These are phyloP conservation scores for Umbelopsis ramanniana DNA, from an alignment of 192 early-diverging fungal species.

Conservation along the genomic window DNA sequence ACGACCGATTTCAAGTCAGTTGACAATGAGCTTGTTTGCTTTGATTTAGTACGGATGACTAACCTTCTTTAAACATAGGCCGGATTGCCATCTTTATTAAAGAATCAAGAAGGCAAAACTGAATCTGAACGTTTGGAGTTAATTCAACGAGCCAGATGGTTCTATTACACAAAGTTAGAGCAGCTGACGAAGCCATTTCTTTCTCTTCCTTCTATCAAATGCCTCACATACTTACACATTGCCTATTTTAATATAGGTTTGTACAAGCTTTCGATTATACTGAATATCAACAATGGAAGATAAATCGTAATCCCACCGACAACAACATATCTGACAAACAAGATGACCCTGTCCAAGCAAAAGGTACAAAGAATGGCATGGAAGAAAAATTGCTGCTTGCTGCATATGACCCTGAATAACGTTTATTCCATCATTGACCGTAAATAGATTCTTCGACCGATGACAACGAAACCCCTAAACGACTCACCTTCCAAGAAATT, in stretches of 20 bases:
- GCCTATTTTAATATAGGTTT: slow-evolving; percentile 31
- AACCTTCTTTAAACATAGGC: slow-evolving; percentile 22
- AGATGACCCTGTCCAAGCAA: neutral
- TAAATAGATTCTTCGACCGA: neutral
- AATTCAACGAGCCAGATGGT: slow-evolving; percentile 45
- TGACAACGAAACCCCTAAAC: slow-evolving; percentile 16
- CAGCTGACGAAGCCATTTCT: neutral
- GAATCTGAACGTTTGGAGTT: slow-evolving; percentile 24
- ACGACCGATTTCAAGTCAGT: slow-evolving; percentile 42
- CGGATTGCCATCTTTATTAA: slow-evolving; percentile 40
- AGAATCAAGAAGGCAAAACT: slow-evolving; percentile 31
- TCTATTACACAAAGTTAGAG: slow-evolving; percentile 50
- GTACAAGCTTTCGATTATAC: slow-evolving; percentile 35
- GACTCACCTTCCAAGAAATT: slow-evolving; percentile 45
- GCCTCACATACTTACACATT: neutral
- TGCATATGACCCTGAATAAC: neutral
- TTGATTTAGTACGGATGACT: neutral
- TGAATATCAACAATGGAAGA: slow-evolving; percentile 42
- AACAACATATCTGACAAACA: neutral
- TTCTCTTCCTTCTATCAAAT: neutral
- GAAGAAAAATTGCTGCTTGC: neutral
- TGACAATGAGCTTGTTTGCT: neutral
- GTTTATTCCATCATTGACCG: neutral
- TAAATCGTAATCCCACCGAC: neutral
- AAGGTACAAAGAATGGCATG: neutral